A percentile compares a stretch with the other conserved stretches of the same genome.
These are phyloP conservation scores for Dothistroma pini DNA, from an alignment of 2,329 filamentous ascomycete genomes.

Conservation along the genomic window DNA sequence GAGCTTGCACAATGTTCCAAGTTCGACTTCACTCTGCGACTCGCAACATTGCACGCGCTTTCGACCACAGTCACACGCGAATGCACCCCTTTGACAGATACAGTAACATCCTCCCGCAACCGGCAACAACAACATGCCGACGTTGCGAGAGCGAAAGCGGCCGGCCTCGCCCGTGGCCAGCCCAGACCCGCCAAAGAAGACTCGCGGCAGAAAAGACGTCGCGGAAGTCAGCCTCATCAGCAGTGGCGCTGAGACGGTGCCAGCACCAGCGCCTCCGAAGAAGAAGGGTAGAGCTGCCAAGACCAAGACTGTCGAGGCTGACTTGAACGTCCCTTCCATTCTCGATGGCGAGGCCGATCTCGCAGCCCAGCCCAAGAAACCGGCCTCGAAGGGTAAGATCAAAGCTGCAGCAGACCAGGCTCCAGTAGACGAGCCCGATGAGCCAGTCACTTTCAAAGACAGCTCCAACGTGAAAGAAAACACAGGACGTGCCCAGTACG, in stretches of 20 bases:
- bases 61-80: not conserved
- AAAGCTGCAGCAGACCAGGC: constrained; percentile 6
- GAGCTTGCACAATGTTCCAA: constrained; percentile 1
- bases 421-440: constrained; percentile 4
- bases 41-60: not conserved
- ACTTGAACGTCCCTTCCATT: constrained; percentile 1
- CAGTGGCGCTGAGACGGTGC: not conserved
- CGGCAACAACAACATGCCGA: constrained; percentile 1
- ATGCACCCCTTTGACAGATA: not conserved
- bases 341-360: constrained; percentile 6
- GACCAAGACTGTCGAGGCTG: constrained; percentile 4
- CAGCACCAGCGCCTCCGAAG: not conserved
- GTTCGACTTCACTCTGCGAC: not conserved
- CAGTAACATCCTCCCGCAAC: not conserved
- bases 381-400: not conserved
- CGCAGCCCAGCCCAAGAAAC: not conserved
- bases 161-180: constrained; percentile 13
- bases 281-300: constrained; percentile 13
- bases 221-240: not conserved
- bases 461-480: constrained; percentile 18
- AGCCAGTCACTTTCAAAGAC: constrained; percentile 13
- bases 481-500: constrained; percentile 37
- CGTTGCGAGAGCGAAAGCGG: constrained; percentile 14
- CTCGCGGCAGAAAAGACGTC: not conserved
- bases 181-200: constrained; percentile 15